These are phyloP conservation scores for Kregervanrija pseudodelftensis DNA, from an alignment of 805 yeast species.

Conservation along the genomic window DNA sequence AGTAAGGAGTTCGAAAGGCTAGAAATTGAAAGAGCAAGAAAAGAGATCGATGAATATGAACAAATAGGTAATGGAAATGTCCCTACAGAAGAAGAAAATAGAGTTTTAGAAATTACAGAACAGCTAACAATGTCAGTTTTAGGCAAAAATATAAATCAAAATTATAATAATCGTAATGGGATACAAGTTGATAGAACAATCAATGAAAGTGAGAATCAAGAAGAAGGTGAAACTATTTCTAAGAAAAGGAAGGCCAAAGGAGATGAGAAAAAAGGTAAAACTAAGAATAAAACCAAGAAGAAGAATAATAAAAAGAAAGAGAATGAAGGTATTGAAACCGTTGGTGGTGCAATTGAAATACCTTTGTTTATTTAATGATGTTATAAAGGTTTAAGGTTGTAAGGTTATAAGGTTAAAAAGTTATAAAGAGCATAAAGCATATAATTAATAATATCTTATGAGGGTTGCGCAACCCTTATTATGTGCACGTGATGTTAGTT, in stretches of 20 bases:
- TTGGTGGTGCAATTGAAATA: conserved; percentile 39
- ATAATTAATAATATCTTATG: too few species aligned
- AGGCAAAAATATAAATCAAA: neutral
- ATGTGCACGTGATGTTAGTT: neutral
- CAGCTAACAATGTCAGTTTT: conserved; percentile 23
- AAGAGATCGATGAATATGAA: conserved; percentile 11
- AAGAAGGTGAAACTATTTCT: neutral
- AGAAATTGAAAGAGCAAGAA: conserved; percentile 14
- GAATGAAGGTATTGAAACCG: conserved; percentile 25
- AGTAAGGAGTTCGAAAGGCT: neutral
- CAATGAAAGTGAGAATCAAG: neutral
- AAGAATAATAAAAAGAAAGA: conserved; percentile 9
- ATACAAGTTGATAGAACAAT: too few species aligned
- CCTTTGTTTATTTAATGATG: conserved; percentile 32
- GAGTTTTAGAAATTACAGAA: conserved; percentile 16
- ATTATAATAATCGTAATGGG: neutral
- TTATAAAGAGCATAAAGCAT: too few species aligned
- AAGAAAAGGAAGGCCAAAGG: conserved; percentile 2
- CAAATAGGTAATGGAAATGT: conserved; percentile 1
- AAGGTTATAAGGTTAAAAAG: too few species aligned
- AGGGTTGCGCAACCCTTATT: neutral
- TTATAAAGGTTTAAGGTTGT: too few species aligned
- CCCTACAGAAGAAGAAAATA: neutral
- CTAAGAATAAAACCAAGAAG: conserved; percentile 4
- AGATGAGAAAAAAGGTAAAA: conserved; percentile 3